Evolutionary conservation across 108 stramenopile genomes (phyloP), one percentile per base, ranked within the genome.

Genomic region (Discostella pseudostelligera): DNA sequence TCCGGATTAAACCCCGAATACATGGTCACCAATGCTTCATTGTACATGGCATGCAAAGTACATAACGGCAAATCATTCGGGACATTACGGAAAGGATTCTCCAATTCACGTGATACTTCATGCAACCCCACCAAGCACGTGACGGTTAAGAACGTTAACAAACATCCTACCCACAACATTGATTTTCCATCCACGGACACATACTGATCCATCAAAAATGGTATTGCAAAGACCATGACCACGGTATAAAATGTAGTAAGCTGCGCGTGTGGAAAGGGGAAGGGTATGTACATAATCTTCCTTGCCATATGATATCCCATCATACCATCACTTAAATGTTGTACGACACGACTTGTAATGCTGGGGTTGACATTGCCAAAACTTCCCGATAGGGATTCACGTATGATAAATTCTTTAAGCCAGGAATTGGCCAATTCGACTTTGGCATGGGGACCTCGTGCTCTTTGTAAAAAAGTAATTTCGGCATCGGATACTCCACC

Each of bases 211-310:
- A 88, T 85, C 59, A 92, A 62, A 48, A 83, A 77, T 0, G 90
- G 83, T 11, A 88, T 58, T 3, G 73, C 50, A 13, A 63, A 57
- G 7, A 88, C 57, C 46, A 87, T 64, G 3, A 77, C 48, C 26
- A 83, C 26, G 29, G 82, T 73, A 47, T 77, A 92, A 36, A 92
- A 62, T 24, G 69, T 78, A 19, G 82, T 74, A 8, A 88, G 42
- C 59, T 92, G 90, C 8, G 86, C 87, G 71, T 87, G 87, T 1
- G 77, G 80, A 54, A 91, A 88, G 1, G 90, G 90, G 46, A 92
- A 92, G 13, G 90, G 90, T 32, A 92, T 83, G 56, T 72, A 84
- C 74, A 71, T 81, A 53, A 88, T 86, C 74, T 92, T 85, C 29
- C 90, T 70, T 8, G 83, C 84, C 47, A 84, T 78, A 56, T 92